Base-by-base conservation (phyloP, 2,329 filamentous ascomycete species). In the Trichophyton schoenleinii region DNA sequence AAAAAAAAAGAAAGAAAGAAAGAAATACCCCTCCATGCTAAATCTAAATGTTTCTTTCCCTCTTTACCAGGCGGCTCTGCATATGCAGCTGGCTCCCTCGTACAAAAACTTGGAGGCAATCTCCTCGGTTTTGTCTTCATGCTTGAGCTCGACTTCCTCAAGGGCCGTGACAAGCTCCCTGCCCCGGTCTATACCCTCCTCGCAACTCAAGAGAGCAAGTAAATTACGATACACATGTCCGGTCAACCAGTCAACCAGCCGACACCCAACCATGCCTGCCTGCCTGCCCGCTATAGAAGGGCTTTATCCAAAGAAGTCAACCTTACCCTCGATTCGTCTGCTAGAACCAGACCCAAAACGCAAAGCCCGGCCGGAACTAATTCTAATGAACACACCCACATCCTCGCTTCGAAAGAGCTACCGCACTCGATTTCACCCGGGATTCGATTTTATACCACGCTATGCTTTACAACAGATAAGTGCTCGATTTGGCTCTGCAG, bases 61-160 rank as follows among this genome's bases (percentile, higher is more conserved):
- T 22, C 15, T 61, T 52, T 52, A 57, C 49, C 66, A 96, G 92
- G 92, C 76, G 94, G 94, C 68, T 96, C 91, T 66, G 94, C 94
- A 61, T 84, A 84, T 66, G 94, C 92, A 63, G 92, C 91, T 20
- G 91, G 89, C 65, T 83, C 89, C 64, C 87, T 99, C 63, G 89
- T 97, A 68, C 81, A 86, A 73, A 85, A 95, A 76, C 84, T 95
- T 66, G 90, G 91, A 67, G 94, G 91, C 66, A 80, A 84, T n/a
- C 80, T 97, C 55, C 77, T 96, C 63, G 92, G 90, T 68, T 97
- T 89, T 77, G 79, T 96, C 65, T 99, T 99, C 80, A 89, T 99
- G 70, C 88, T 97, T 73, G 92, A 97, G 76, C 87, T 99, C 66
- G 87, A 91, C 69, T 92, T 94, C 77, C 84, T 99, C 67, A 89